Base-by-base conservation (phyloP, 768 basidiomycete species). In the Xanthoconium stramineum region DNA sequence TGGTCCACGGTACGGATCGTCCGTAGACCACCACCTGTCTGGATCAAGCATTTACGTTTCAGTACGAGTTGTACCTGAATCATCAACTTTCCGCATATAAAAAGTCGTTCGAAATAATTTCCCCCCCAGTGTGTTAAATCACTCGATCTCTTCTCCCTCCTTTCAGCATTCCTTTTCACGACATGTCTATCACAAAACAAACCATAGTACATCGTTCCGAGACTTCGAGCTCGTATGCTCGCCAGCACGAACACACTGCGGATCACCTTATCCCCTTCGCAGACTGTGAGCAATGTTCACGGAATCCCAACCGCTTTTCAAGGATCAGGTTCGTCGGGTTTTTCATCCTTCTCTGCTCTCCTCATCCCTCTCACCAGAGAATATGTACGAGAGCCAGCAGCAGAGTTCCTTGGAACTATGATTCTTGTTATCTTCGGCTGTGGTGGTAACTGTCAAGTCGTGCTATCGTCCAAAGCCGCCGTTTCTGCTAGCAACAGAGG, bases 351-450 rank as follows among this genome's bases (percentile, higher is more conserved):
- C 15, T 44, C 1, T 3, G 5, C 46, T 28, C 11, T 50, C n/a
- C 49, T 67, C 44, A 65, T 20, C 9, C 29, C 24, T 50, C 37
- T 28, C 15, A 6, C 33, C 55, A 82, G 83, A 32, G 70, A 75
- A 53, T 64, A 66, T 45, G 65, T 86, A 39, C 75, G 81, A 56
- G 85, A 88, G 68, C 79, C 83, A 15, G 78, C 76, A 30, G 86
- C 84, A 15, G 86, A 88, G 67, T 85, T 86, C 60, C 63, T 86
- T 43, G 85, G 85, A 19, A 76, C 78, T 9, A 78, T 79, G 63
- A 72, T 86, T 32, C 71, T 87, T 10, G 72, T 85, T 52, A 79
- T 85, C 51, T 82, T 86, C 57, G 85, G 85, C 24, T 73, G 72
- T 42, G 84, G 84, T 43, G 79, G 79, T 40, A 74, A 80, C 55